Evolutionary conservation across 164 flowering plant species (phyloP).

Genomic region (Cinnamomum micranthum): DNA sequence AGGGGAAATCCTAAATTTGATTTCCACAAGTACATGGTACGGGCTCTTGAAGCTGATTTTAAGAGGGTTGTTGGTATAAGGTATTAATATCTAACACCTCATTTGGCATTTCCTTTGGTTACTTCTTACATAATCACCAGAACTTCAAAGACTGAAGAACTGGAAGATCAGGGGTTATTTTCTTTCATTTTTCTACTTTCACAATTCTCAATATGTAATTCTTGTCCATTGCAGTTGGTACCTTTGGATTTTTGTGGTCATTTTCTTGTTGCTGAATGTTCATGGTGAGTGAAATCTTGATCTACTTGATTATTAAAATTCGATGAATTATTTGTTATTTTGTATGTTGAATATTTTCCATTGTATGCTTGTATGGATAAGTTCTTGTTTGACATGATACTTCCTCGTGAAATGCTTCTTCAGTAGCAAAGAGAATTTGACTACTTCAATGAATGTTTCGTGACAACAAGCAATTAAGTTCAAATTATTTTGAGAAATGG

Average conservation of each 20-base stretch:
- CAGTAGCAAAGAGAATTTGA: too few relatives aligned
- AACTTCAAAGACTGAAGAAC: neutral
- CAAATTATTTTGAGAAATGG: too few relatives aligned
- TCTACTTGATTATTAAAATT: neutral
- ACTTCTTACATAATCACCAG: neutral
- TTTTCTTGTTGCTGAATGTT: conserved; percentile 76
- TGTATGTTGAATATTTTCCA: neutral
- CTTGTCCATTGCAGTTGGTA: conserved; percentile 33
- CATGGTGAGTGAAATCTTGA: conserved; percentile 44
- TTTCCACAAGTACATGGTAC: conserved; percentile 72
- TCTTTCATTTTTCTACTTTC: neutral
- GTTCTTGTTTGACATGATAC: too few relatives aligned
- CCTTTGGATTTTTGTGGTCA: conserved; percentile 77
- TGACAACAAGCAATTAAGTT: too few relatives aligned
- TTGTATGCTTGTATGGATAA: too few relatives aligned
- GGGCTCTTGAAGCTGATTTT: conserved; percentile 63
- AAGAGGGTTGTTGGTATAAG: conserved; percentile 73
- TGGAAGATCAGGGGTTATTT: neutral
- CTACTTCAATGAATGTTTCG: too few relatives aligned
- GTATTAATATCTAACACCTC: conserved; percentile 27
- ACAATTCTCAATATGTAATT: too few relatives aligned
- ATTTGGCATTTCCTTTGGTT: conserved; percentile 1
- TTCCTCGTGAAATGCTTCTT: too few relatives aligned
- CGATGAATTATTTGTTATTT: neutral
- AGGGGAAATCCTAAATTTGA: conserved; percentile 38